Conservation (phyloP, 2,329 filamentous ascomycete species). For the Claviceps spartinae region DNA sequence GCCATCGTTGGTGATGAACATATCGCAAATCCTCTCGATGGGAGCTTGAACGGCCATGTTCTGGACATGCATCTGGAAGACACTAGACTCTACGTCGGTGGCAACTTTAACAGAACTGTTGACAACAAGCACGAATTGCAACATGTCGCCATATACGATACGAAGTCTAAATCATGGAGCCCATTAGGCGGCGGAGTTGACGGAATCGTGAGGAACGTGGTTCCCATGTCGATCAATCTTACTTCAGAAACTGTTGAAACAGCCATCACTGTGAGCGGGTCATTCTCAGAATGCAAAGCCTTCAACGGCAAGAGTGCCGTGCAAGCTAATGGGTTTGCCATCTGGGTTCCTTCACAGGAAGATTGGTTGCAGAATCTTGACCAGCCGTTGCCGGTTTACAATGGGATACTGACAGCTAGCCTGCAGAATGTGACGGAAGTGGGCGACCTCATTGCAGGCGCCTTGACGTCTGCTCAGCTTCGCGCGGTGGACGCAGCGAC, state of each 20-base stretch:
- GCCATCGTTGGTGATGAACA: slow-evolving; percentile 48
- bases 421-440: slow-evolving; percentile 50
- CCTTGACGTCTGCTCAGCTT: slow-evolving; percentile 61
- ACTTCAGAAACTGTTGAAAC: slow-evolving; percentile 54
- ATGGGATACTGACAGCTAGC: slow-evolving; percentile 57
- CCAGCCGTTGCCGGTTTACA: slow-evolving; percentile 48
- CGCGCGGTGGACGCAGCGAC: slow-evolving; percentile 59
- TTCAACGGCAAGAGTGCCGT: slow-evolving; percentile 51
- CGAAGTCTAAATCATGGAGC: slow-evolving; percentile 54
- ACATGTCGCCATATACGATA: slow-evolving; percentile 66
- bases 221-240: slow-evolving; percentile 67
- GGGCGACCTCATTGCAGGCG: slow-evolving; percentile 68
- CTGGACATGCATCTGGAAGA: slow-evolving; percentile 53
- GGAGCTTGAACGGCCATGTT: slow-evolving; percentile 73
- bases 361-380: slow-evolving; percentile 83
- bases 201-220: slow-evolving; percentile 60
- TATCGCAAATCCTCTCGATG: slow-evolving; percentile 46
- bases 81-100: slow-evolving; percentile 64
- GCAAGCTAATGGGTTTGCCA: slow-evolving; percentile 60
- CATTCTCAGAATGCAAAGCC: slow-evolving; percentile 58
- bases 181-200: slow-evolving; percentile 77
- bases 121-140: slow-evolving; percentile 50
- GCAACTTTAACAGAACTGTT: slow-evolving; percentile 65
- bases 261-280: slow-evolving; percentile 67
- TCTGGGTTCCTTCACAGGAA: slow-evolving; percentile 76